A percentile compares a stretch with the other conserved stretches of the same genome.
phyloP scores from a whole-genome alignment of 148 eudicot genomes.

The Amaranthus palmeri region DNA sequence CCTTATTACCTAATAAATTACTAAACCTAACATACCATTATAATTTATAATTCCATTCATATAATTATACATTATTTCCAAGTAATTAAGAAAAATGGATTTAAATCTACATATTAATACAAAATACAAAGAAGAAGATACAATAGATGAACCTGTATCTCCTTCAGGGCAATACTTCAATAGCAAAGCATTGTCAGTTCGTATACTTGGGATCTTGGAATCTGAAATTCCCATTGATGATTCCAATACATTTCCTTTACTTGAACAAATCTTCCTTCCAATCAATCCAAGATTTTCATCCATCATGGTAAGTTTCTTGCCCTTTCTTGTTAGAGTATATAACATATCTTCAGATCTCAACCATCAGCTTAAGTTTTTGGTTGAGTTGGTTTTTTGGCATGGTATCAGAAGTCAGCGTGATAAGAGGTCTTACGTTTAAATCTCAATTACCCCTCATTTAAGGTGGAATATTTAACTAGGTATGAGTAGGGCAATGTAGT shows the following conservation, averaged over 20 bases:
- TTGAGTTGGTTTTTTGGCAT: no score
- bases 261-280: conserved; percentile 52
- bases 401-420: no score
- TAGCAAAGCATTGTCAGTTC: conserved; percentile 54
- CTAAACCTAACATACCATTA: no score
- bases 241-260: conserved; percentile 27
- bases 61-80: no score
- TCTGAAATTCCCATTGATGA: conserved; percentile 49
- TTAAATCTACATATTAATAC: conserved; percentile 21
- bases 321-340: background rate
- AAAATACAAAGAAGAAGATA: conserved; percentile 13
- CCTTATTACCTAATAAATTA: no score
- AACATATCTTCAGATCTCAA: no score
- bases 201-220: conserved; percentile 48
- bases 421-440: no score
- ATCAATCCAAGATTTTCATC: conserved; percentile 72
- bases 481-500: no score
- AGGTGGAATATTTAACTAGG: no score
- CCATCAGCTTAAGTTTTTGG: no score
- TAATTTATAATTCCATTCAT: no score
- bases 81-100: conserved; percentile 17
- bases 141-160: conserved; percentile 50
- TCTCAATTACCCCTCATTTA: no score
- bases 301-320: conserved; percentile 42
- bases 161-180: conserved; percentile 75